These are phyloP conservation scores for Arabis hirsuta DNA, from an alignment of 345 rosid species.

Conservation along the genomic window DNA sequence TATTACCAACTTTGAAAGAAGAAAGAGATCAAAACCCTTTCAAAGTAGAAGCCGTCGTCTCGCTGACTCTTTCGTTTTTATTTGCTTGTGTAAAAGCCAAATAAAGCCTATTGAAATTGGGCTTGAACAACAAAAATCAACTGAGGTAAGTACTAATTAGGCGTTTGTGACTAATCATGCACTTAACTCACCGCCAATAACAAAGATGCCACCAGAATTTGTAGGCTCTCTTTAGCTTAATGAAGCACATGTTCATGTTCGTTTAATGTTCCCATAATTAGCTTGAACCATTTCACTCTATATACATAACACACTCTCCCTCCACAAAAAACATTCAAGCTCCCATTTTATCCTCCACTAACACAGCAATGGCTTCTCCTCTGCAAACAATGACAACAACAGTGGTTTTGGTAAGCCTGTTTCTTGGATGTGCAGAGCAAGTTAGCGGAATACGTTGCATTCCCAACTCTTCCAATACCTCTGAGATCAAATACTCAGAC, in stretches of 20 bases:
- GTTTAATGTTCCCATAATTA: slow-evolving; percentile 35
- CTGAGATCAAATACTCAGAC: slow-evolving; percentile 56
- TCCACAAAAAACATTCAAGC: slow-evolving; percentile 26
- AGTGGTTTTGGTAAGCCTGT: slow-evolving; percentile 24
- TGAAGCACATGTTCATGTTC: slow-evolving; percentile 19
- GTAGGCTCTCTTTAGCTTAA: slow-evolving; percentile 10
- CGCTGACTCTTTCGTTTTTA: slow-evolving; percentile 3
- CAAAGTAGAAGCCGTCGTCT: slow-evolving; percentile 31
- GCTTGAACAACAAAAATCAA: neutral
- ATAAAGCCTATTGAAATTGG: neutral
- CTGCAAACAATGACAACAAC: neutral
- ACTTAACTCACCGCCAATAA: slow-evolving; percentile 34
- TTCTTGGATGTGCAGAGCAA: slow-evolving; percentile 40
- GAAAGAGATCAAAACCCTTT: slow-evolving; percentile 20
- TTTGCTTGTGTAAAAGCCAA: neutral
- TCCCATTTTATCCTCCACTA: slow-evolving; percentile 9
- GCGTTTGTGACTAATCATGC: slow-evolving; percentile 17
- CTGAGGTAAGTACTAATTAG: neutral
- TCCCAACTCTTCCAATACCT: slow-evolving; percentile 35
- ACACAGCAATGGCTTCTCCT: slow-evolving; percentile 19
- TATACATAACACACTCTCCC: slow-evolving; percentile 1
- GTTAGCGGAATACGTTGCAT: slow-evolving; percentile 48
- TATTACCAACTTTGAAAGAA: slow-evolving; percentile 29
- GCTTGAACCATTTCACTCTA: slow-evolving; percentile 28
- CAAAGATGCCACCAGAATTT: slow-evolving; percentile 30